Percentiles rank a stretch among this genome's conserved stretches.
Evolutionary conservation across 495 filamentous ascomycete species (phyloP).

Genomic region (Penicillium angulare): DNA sequence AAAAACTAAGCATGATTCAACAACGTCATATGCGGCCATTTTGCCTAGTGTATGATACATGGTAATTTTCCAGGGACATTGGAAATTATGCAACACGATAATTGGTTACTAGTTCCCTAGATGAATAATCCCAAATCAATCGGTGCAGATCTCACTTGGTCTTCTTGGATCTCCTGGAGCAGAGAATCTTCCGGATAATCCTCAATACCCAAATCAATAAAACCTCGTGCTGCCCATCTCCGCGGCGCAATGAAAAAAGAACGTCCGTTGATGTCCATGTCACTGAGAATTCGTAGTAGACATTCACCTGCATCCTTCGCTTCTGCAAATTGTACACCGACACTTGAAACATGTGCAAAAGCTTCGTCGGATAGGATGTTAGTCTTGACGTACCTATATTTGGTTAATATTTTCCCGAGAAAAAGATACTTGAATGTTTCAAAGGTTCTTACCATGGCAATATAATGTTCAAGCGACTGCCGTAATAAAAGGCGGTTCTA

Average conservation of each 20-base stretch:
- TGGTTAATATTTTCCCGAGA: no score
- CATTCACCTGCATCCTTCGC: constrained; percentile 13
- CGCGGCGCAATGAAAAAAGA: constrained; percentile 17
- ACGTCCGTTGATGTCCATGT: constrained; percentile 12
- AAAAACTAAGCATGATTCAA: no score
- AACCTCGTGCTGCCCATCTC: constrained; percentile 17
- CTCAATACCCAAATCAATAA: constrained; percentile 18
- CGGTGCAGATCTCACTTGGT: constrained; percentile 16
- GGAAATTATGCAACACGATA: no score
- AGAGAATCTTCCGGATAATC: constrained; percentile 15
- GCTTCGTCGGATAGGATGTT: constrained; percentile 19
- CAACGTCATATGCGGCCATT: no score
- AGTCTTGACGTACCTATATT: constrained; percentile 21
- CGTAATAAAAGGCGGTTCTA: constrained; percentile 19
- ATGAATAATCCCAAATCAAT: constrained; percentile 7
- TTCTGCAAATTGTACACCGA: constrained; percentile 17
- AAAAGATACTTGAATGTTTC: neutral
- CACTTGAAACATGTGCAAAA: constrained; percentile 6
- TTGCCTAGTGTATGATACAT: no score
- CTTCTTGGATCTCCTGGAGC: constrained; percentile 14
- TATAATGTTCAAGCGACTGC: constrained; percentile 21
- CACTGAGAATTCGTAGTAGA: constrained; percentile 18
- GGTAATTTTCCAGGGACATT: no score
- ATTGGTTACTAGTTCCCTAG: no score
- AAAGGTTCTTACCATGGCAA: constrained; percentile 17